phyloP scores from a whole-genome alignment of 1,284 basidiomycete genomes.

The Ustilago shanxiensis region DNA sequence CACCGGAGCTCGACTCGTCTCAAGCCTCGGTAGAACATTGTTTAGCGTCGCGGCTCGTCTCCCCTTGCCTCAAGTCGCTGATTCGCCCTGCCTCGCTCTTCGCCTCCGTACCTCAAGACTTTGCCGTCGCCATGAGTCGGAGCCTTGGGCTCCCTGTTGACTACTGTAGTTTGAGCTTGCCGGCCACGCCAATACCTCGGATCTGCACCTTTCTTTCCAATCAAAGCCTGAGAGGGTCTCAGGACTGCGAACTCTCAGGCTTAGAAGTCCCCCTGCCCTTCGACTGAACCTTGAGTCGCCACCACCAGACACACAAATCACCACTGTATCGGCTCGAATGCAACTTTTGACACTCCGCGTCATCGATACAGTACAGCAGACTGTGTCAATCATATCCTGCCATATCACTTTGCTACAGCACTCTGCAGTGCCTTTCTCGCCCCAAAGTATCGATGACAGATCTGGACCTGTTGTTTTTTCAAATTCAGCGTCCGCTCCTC shows the following conservation, averaged over 20 bases:
- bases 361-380: not conserved
- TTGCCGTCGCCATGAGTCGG: no score
- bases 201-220: not conserved
- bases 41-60: no score
- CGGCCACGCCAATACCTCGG: slow-evolving; percentile 4
- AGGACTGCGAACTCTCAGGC: no score
- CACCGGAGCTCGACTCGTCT: not conserved
- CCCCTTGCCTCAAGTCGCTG: no score
- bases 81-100: not conserved
- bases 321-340: not conserved
- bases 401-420: no score
- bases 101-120: not conserved
- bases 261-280: no score
- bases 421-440: no score
- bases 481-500: not conserved
- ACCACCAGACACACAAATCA: not conserved
- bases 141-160: no score
- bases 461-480: slow-evolving; percentile 2
- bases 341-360: slow-evolving; percentile 2
- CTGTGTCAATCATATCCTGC: no score
- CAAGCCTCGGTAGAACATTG: not conserved
- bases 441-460: not conserved
- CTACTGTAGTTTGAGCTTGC: no score
- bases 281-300: no score
- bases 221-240: no score